These are phyloP conservation scores for Fusarium solani-melongenae DNA, from an alignment of 2,329 filamentous ascomycete species.

Conservation along the genomic window DNA sequence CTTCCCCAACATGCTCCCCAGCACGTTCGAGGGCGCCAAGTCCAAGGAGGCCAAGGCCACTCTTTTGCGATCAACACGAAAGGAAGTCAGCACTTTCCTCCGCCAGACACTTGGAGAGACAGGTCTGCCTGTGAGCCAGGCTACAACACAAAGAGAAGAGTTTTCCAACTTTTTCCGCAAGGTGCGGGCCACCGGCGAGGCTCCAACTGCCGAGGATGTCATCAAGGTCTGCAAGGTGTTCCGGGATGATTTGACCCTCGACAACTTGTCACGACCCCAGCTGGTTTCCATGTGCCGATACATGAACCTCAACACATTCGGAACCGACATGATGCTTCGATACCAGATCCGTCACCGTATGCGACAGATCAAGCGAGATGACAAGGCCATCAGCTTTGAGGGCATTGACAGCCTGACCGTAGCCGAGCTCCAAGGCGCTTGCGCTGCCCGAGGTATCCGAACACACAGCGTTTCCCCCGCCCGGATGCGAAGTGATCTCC, in stretches of 20 bases:
- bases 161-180: constrained; percentile 98
- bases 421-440: constrained; percentile 90
- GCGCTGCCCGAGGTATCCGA: constrained; percentile 89
- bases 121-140: constrained; percentile 86
- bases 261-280: constrained; percentile 96
- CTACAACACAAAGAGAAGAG: constrained; percentile 90
- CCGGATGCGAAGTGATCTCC: constrained; percentile 86
- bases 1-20: constrained; percentile 97
- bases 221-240: constrained; percentile 99
- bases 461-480: constrained; percentile 93
- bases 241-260: constrained; percentile 95
- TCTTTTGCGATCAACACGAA: constrained; percentile 83
- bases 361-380: constrained; percentile 99
- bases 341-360: constrained; percentile 98
- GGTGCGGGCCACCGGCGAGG: constrained; percentile 89
- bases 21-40: constrained; percentile 94
- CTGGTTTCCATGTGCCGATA: constrained; percentile 98
- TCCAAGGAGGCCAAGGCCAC: constrained; percentile 90
- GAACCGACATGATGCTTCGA: constrained; percentile 96
- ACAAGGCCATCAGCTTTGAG: constrained; percentile 92
- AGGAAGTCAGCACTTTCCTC: constrained; percentile 92
- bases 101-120: constrained; percentile 90
- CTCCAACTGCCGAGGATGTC: constrained; percentile 88
- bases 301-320: constrained; percentile 97
- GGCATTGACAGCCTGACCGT: constrained; percentile 95